Percentiles rank a stretch among this genome's conserved stretches.
Conservation (phyloP, 805 yeast species). For the Metschnikowia lachancei region DNA sequence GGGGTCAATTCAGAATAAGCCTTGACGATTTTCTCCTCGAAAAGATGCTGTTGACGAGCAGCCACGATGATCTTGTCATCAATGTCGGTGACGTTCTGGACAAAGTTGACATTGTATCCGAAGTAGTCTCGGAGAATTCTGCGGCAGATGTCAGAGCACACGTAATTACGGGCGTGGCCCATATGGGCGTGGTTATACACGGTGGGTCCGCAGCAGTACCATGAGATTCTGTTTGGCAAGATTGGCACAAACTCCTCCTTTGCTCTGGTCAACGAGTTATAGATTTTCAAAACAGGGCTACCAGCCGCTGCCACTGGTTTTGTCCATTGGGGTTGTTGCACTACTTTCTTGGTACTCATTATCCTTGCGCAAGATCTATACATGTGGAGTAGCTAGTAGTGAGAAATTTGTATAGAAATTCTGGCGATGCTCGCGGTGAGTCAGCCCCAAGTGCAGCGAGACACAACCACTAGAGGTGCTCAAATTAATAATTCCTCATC, state of each 20-base stretch:
- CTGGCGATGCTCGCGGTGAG: constrained; percentile 4
- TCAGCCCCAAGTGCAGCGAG: neutral
- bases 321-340: constrained; percentile 41
- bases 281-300: constrained; percentile 53
- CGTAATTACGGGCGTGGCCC: constrained; percentile 99
- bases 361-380: constrained; percentile 9
- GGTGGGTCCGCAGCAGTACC: constrained; percentile 99
- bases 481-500: no score
- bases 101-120: constrained; percentile 82
- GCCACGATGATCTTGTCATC: constrained; percentile 95
- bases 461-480: neutral
- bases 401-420: constrained; percentile 7
- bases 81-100: constrained; percentile 97
- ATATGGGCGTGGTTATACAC: constrained; percentile 94
- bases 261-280: constrained; percentile 78
- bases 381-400: constrained; percentile 6
- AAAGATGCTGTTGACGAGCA: constrained; percentile 85
- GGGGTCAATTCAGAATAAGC: constrained; percentile 28
- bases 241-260: constrained; percentile 79
- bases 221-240: constrained; percentile 62
- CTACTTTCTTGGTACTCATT: constrained; percentile 29
- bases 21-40: constrained; percentile 51
- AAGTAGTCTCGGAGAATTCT: constrained; percentile 86
- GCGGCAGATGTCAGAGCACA: constrained; percentile 88
- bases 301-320: constrained; percentile 19